Evolutionary conservation across 176 grass and related monocot species (phyloP).

Genomic region (Saccharum spontaneum): DNA sequence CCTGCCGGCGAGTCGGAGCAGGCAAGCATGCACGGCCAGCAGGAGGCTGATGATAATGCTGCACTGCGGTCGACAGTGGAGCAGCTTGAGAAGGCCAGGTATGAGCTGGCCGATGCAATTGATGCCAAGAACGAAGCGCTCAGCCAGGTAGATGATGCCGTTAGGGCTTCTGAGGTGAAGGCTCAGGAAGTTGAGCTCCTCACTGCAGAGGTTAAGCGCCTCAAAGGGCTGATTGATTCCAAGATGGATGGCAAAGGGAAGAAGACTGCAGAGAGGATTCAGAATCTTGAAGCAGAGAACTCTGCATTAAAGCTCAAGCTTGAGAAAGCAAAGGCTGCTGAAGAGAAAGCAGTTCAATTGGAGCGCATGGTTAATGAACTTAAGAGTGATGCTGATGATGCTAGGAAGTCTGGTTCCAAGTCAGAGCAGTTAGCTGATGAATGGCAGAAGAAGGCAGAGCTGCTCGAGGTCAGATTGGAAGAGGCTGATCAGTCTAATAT

Average conservation of each 20-base stretch:
- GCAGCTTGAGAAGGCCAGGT: constrained; percentile 74
- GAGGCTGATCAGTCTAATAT: constrained; percentile 62
- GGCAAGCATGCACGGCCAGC: constrained; percentile 60
- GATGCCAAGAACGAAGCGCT: constrained; percentile 74
- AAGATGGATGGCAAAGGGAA: constrained; percentile 43
- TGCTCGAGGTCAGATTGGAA: constrained; percentile 64
- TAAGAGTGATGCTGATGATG: constrained; percentile 43
- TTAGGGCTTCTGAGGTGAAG: constrained; percentile 53
- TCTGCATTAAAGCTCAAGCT: constrained; percentile 43
- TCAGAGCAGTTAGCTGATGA: constrained; percentile 42
- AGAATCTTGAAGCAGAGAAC: constrained; percentile 53
- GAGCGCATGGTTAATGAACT: constrained; percentile 54
- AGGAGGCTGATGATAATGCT: constrained; percentile 41
- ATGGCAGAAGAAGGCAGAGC: constrained; percentile 56
- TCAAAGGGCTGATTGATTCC: constrained; percentile 58
- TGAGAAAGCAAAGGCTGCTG: constrained; percentile 49
- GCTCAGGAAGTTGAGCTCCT: constrained; percentile 57
- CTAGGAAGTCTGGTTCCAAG: constrained; percentile 38
- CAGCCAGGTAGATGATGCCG: constrained; percentile 61
- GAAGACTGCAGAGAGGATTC: constrained; percentile 40
- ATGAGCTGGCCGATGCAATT: constrained; percentile 56
- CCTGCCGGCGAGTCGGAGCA: constrained; percentile 30
- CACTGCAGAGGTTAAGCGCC: constrained; percentile 47
- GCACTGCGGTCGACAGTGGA: constrained; percentile 44
- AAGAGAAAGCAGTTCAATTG: constrained; percentile 45